phyloP scores from a whole-genome alignment of 164 flowering plant genomes.

The Vitis cinerea region DNA sequence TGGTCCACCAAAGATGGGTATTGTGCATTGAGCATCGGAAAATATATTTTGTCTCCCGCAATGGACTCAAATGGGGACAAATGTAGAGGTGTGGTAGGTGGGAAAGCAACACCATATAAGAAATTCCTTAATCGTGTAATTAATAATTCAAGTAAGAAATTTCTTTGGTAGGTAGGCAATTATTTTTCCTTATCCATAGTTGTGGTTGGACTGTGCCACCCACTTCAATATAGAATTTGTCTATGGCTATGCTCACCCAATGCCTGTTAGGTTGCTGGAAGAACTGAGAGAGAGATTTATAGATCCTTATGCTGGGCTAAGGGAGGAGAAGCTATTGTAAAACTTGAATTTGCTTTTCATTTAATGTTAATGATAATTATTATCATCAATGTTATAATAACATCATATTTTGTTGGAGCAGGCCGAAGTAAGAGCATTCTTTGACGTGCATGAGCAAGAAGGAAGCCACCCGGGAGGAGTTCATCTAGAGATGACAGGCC shows the following conservation, averaged over 20 bases:
- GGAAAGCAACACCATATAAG: constrained; percentile 5
- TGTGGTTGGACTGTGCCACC: not conserved
- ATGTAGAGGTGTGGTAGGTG: constrained; percentile 13
- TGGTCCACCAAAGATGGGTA: too few relatives aligned
- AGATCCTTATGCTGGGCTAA: too few relatives aligned
- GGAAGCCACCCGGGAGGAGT: constrained; percentile 92
- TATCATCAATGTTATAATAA: not conserved
- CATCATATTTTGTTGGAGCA: constrained; percentile 17
- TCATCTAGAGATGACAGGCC: constrained; percentile 93
- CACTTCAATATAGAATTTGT: not conserved
- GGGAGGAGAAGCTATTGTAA: not conserved
- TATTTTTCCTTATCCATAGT: not conserved
- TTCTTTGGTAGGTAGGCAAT: constrained; percentile 7
- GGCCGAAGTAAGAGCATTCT: constrained; percentile 92
- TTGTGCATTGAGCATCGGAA: not conserved
- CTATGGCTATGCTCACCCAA: too few relatives aligned
- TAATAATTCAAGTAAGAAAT: not conserved
- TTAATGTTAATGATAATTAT: not conserved
- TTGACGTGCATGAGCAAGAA: constrained; percentile 93
- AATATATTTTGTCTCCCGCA: not conserved
- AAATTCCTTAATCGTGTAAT: not conserved
- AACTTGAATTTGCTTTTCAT: not conserved
- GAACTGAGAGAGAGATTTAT: too few relatives aligned
- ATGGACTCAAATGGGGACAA: not conserved
- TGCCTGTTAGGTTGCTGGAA: too few relatives aligned